Evolutionary conservation across 768 basidiomycete species (phyloP), one percentile per base, ranked within the genome.

Genomic region (Rhizopogon vesiculosus): DNA sequence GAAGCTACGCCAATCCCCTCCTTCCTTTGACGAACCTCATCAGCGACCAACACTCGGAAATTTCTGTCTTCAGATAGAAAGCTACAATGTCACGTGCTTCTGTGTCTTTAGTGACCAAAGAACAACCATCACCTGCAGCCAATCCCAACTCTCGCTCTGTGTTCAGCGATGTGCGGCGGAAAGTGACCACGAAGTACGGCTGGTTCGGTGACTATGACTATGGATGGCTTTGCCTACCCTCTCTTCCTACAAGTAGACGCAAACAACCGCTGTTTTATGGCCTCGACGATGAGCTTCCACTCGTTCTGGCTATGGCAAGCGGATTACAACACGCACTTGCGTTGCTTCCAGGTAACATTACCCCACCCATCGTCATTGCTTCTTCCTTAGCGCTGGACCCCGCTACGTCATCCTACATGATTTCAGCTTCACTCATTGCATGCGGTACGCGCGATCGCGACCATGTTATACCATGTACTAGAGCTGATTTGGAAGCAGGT

Each of bases 121-220:
- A 57, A 15, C 68, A 65, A 33, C 67, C 65, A 1, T 9, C 49
- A 3, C 40, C 63, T 5, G 35, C 51, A 22, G 62, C 51, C 6
- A 56, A 44, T 13, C 67, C 59, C 7, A 46, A 19, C 45, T 41
- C 52, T 3, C 54, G 25, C n/a, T 54, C 61, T 9, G 29, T 33
- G 12, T 56, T 53, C 1, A 42, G 54, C 7, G 31, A 51, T 38
- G 38, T 72, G 33, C 64, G 61, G 16, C 63, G 54, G 41, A 80
- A 79, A 64, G 31, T 79, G 46, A 77, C 78, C 4, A 79, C 80
- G 2, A 73, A 69, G 58, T 72, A 85, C 43, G 89, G 90, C 7
- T 93, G 91, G 91, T 54, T 92, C n/a, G 91, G 91, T 0, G 86
- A 87, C 65, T 93, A 91, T 64, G 82, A 92, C 72, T 92, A 89